phyloP scores from a whole-genome alignment of 2,329 filamentous ascomycete species.

The Mycogone perniciosa region DNA sequence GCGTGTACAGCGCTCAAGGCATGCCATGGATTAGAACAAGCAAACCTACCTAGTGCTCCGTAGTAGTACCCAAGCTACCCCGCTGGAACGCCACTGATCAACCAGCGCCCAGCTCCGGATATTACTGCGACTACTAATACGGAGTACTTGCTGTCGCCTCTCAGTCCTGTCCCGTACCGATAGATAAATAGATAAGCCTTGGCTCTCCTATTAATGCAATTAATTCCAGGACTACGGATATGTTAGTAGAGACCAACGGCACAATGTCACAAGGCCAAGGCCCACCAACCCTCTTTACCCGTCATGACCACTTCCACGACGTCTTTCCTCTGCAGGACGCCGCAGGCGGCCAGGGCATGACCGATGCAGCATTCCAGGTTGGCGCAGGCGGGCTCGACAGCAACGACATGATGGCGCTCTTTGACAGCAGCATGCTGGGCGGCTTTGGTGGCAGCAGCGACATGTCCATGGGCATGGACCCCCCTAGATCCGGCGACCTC shows the following conservation, averaged over 20 bases:
- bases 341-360: constrained; percentile 20
- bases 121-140: no score
- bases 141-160: no score
- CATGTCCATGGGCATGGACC: constrained; percentile 39
- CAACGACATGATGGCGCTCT: constrained; percentile 9
- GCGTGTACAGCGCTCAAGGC: not conserved
- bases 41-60: not conserved
- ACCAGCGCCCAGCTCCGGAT: not conserved
- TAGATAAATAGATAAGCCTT: constrained; percentile 8
- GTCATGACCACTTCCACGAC: constrained; percentile 27
- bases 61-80: not conserved
- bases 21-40: constrained; percentile 2
- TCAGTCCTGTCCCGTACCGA: no score
- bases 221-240: constrained; percentile 19
- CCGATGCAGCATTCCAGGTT: constrained; percentile 9
- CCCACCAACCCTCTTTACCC: constrained; percentile 31
- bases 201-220: constrained; percentile 17
- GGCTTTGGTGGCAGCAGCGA: constrained; percentile 23
- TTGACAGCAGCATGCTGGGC: constrained; percentile 9
- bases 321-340: constrained; percentile 23
- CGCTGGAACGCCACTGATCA: constrained; percentile 7
- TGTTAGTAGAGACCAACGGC: constrained; percentile 4
- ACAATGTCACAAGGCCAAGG: constrained; percentile 32
- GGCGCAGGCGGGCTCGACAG: not conserved
- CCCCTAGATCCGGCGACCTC: not conserved